Percentiles rank a stretch among this genome's conserved stretches.
These are phyloP conservation scores for Aspergillus steynii DNA, from an alignment of 495 filamentous ascomycete species.

Conservation along the genomic window DNA sequence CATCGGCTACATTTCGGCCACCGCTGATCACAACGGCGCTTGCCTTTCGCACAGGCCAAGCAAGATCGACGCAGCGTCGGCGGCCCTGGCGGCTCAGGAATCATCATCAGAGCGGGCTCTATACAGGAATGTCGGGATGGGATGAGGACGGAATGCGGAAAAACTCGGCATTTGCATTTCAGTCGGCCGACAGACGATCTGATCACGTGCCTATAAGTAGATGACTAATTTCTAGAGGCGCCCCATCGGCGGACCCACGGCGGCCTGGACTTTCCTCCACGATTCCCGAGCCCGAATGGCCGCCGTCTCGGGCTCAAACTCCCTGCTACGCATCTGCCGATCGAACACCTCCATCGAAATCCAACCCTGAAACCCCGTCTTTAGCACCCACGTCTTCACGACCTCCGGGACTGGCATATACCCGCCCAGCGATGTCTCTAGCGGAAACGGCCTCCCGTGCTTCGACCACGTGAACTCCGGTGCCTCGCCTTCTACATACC, in stretches of 20 bases:
- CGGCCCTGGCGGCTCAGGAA: background rate
- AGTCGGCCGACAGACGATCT: background rate
- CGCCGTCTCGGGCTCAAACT: conserved; percentile 21
- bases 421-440: conserved; percentile 60
- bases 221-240: background rate
- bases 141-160: too few relatives aligned
- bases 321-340: conserved; percentile 56
- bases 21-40: conserved; percentile 46
- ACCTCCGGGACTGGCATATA: conserved; percentile 57
- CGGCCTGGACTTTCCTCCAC: conserved; percentile 22
- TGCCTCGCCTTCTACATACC: conserved; percentile 61
- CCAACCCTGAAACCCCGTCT: conserved; percentile 66
- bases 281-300: conserved; percentile 25
- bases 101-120: background rate
- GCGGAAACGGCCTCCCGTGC: conserved; percentile 70
- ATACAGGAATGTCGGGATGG: background rate
- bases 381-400: conserved; percentile 56
- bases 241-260: background rate
- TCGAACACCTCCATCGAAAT: conserved; percentile 75
- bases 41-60: conserved; percentile 40
- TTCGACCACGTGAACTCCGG: conserved; percentile 74
- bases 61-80: conserved; percentile 37
- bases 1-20: conserved; percentile 43
- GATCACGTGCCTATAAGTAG: background rate
- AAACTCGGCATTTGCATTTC: background rate